Base-by-base conservation (phyloP, 768 basidiomycete species). In the Fistulinella prunicolor region DNA sequence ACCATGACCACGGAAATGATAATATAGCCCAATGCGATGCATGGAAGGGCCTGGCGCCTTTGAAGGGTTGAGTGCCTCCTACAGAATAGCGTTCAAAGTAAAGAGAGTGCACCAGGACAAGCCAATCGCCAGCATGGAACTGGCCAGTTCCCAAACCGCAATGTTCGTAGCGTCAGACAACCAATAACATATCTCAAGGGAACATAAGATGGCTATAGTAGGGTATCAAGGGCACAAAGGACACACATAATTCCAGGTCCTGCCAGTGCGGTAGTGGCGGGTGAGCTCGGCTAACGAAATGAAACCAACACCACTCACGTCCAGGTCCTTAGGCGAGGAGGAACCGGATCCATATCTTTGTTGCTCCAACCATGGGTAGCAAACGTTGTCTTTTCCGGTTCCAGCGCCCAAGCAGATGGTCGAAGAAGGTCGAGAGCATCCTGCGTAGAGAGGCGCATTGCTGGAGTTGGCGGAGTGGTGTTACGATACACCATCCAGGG, bases 281-380 rank as follows among this genome's bases (percentile, higher is more conserved):
- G 34, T 41, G 8, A 50, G 29, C n/a, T 39, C 24, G 24, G 28
- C 14, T 23, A 14, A 19, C 7, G 28, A 30, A 6, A 34, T n/a
- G 21, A 22, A 41, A 41, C 21, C 3, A n/a, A 44, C 2, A 26
- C 7, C 3, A 46, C 61, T 54, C 26, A 62, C 22, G 74, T 71
- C 87, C 87, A 89, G 2, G 84, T 88, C 50, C 85, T 68, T 35
- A 72, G 53, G 24, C 74, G 63, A 0, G 70, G 73, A 28, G 84
- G 81, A 8, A 86, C 84, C 4, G 85, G 85, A 53, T 88, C 86
- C 83, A 88, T 87, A 56, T 88, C 87, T 54, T 77, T 77, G 65
- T 89, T 89, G 53, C 72, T 75, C 84, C 84, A 86, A 62, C 73
- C 70, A 51, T 74, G 73, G 38, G 81, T 76, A 4, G 82, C 85